Evolutionary conservation across 768 basidiomycete species (phyloP).

Genomic region (Termitomyces titanicus): DNA sequence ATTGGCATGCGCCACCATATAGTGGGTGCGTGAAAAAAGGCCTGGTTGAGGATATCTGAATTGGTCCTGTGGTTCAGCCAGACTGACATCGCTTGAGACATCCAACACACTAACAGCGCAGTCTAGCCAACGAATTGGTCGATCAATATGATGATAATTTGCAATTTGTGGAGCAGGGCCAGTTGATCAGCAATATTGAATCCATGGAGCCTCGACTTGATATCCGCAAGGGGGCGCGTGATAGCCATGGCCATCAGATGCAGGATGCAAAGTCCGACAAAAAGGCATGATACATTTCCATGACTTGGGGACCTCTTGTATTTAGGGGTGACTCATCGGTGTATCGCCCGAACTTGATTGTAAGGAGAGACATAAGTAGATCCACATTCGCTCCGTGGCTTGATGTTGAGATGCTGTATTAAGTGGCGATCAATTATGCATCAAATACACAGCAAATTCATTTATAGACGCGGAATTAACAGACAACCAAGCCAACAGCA

Average conservation of each 20-base stretch:
- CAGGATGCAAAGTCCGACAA: no score
- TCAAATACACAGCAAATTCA: background rate
- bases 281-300: background rate
- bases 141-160: background rate
- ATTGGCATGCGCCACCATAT: constrained; percentile 6
- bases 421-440: background rate
- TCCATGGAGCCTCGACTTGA: background rate
- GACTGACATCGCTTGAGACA: no score
- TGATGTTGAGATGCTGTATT: background rate
- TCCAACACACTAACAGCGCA: background rate
- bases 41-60: background rate
- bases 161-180: background rate
- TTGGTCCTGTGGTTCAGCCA: background rate
- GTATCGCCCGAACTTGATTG: background rate
- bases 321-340: no score
- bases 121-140: no score
- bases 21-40: background rate
- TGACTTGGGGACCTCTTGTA: background rate
- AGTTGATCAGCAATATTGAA: background rate
- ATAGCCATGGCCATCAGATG: background rate
- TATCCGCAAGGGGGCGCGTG: background rate
- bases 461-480: background rate
- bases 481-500: background rate
- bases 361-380: background rate
- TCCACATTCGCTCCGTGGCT: background rate